Evolutionary conservation across 495 filamentous ascomycete genomes (phyloP).

Genomic region (Penicillium malachiteum): DNA sequence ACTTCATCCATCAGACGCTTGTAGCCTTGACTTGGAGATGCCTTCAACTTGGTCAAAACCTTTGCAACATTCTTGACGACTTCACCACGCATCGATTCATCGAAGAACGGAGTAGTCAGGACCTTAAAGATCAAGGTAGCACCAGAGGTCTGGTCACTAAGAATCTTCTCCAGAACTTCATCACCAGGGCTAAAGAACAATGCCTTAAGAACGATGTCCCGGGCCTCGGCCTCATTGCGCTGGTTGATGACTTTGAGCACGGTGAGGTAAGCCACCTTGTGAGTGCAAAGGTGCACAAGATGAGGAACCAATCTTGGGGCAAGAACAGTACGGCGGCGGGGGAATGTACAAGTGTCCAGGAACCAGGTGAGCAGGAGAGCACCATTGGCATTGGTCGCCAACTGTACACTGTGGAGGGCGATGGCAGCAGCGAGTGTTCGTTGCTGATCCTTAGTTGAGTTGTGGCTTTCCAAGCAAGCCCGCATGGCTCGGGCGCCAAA

Average conservation of each 20-base stretch:
- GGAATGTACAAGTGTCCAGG: constrained; percentile 96
- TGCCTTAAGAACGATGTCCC: constrained; percentile 88
- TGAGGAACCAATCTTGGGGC: constrained; percentile 92
- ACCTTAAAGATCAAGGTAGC: constrained; percentile 98
- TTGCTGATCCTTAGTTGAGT: constrained; percentile 92
- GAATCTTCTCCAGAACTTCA: constrained; percentile 82
- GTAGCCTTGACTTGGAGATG: constrained; percentile 90
- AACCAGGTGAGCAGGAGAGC: constrained; percentile 96
- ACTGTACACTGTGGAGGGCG: constrained; percentile 90
- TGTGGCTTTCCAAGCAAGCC: constrained; percentile 94
- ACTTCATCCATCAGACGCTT: constrained; percentile 99
- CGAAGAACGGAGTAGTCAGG: constrained; percentile 94
- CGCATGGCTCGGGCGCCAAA: constrained; percentile 96
- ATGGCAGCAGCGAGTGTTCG: constrained; percentile 92
- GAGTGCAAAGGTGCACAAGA: constrained; percentile 94
- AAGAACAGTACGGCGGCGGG: constrained; percentile 84
- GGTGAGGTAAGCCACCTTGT: constrained; percentile 97
- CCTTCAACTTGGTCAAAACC: constrained; percentile 86
- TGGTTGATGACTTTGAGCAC: constrained; percentile 99
- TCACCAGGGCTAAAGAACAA: constrained; percentile 93
- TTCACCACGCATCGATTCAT: constrained; percentile 82
- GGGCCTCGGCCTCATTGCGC: constrained; percentile 87
- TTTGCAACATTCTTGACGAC: constrained; percentile 89
- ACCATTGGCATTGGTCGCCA: constrained; percentile 95
- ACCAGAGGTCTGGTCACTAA: constrained; percentile 87